These are phyloP conservation scores for Vitis labrusca DNA, from an alignment of 164 flowering plant species.

Conservation along the genomic window DNA sequence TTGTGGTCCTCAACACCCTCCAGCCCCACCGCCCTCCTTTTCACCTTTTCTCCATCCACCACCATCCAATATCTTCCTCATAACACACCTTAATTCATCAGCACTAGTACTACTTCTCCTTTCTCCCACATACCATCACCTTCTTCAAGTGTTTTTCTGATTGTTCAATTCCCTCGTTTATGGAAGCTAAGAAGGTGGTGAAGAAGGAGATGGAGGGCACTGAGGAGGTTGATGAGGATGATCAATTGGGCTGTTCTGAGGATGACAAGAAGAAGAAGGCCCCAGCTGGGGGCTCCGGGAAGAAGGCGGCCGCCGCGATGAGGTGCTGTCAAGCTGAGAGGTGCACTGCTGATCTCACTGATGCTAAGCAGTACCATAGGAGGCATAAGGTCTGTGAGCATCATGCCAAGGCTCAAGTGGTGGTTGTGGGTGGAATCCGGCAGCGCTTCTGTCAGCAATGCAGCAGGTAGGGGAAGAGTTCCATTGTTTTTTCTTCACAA, in stretches of 20 bases:
- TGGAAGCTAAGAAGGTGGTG: neutral
- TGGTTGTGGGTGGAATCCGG: conserved; percentile 40
- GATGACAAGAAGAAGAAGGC: conserved; percentile 18
- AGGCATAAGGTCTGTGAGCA: conserved; percentile 58
- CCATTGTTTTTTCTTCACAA: neutral
- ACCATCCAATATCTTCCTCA: neutral
- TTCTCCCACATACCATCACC: too few relatives aligned
- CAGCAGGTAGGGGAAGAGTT: conserved; percentile 34
- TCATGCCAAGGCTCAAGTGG: conserved; percentile 53
- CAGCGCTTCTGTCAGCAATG: conserved; percentile 66
- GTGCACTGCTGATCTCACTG: conserved; percentile 44
- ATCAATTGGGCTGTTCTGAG: neutral
- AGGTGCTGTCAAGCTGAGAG: conserved; percentile 53
- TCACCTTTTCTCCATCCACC: neutral
- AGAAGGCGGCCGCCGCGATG: conserved; percentile 7
- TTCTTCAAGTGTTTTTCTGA: neutral
- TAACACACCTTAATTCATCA: too few relatives aligned
- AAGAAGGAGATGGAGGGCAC: neutral
- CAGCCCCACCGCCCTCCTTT: neutral
- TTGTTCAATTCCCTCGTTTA: too few relatives aligned
- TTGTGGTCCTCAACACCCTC: conserved; percentile 18
- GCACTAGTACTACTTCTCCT: neutral
- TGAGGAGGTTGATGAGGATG: conserved; percentile 7
- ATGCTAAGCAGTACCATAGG: conserved; percentile 47
- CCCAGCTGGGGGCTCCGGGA: conserved; percentile 4